phyloP scores from a whole-genome alignment of 2,329 filamentous ascomycete genomes.

The Aspergillus ochraceus region DNA sequence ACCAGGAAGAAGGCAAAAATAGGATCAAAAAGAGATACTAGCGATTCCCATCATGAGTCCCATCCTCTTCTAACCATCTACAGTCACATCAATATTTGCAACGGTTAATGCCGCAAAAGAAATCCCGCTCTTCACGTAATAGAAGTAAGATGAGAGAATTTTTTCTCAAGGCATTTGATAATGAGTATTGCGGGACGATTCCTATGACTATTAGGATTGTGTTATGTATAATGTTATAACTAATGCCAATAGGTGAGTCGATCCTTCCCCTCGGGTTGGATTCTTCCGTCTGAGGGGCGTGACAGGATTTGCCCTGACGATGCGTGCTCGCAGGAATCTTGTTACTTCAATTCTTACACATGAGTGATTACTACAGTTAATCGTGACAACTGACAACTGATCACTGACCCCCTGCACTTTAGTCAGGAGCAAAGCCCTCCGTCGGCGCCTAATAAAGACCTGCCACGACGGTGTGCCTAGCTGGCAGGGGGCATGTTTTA shows the following conservation, averaged over 20 bases:
- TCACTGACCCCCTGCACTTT: too few relatives aligned
- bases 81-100: too few relatives aligned
- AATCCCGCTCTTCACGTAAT: background rate
- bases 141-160: background rate
- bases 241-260: background rate
- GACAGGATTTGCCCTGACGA: background rate
- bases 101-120: background rate
- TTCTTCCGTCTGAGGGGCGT: background rate
- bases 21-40: too few relatives aligned
- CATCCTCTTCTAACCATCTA: too few relatives aligned
- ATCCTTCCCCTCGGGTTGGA: background rate
- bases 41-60: too few relatives aligned
- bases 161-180: background rate
- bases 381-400: background rate
- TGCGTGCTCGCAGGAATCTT: background rate
- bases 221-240: background rate
- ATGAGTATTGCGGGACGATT: background rate
- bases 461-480: background rate
- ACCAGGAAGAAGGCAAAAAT: too few relatives aligned
- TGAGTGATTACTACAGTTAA: too few relatives aligned
- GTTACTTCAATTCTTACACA: too few relatives aligned
- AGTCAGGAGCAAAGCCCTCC: background rate
- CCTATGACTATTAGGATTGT: background rate
- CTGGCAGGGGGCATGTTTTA: background rate
- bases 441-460: background rate